Base-by-base conservation (phyloP, 306 rosid genomes). In the Cicer chorassanicum region DNA sequence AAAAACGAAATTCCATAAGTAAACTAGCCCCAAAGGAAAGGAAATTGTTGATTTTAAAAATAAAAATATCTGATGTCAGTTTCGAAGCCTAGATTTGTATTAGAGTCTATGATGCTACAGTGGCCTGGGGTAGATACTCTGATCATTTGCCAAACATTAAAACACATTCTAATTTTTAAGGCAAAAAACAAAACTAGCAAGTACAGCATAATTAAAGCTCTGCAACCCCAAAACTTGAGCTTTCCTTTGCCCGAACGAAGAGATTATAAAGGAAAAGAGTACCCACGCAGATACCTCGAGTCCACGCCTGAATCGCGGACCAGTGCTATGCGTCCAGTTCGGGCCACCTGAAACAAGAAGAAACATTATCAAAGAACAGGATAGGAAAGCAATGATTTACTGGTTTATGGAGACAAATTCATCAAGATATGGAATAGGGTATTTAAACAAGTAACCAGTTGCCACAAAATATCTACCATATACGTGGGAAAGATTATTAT, bases 281-380 rank as follows among this genome's bases (percentile, higher is more conserved):
- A 92, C 70, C 97, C 97, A 39, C 97, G 93, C 65, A 92, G 84
- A 79, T 92, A 71, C 43, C 50, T 88, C 48, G 96, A 89, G 70
- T 89, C 97, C 76, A 92, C 97, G 40, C 97, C 96, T 8, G 92
- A 92, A 64, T 88, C 93, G 0, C 97, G 96, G 65, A 85, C 56
- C 13, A 92, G 81, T 10, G 93, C 96, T 74, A 92, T 75, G 50
- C 96, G 87, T 70, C 97, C 97, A 3, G 97, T 92, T 66, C 97
- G 85, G 18, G 97, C 97, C 80, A 92, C 97, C 97, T 92, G 73
- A 79, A 67, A 36, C 71, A 51, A 62, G 18, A 57, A 59, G n/a
- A n/a, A n/a, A n/a, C n/a, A n/a, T n/a, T n/a, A n/a, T n/a, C n/a
- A n/a, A n/a, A n/a, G n/a, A n/a, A n/a, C n/a, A n/a, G n/a, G 39